phyloP scores from a whole-genome alignment of 2,329 filamentous ascomycete genomes.

The Xylaria sp. region DNA sequence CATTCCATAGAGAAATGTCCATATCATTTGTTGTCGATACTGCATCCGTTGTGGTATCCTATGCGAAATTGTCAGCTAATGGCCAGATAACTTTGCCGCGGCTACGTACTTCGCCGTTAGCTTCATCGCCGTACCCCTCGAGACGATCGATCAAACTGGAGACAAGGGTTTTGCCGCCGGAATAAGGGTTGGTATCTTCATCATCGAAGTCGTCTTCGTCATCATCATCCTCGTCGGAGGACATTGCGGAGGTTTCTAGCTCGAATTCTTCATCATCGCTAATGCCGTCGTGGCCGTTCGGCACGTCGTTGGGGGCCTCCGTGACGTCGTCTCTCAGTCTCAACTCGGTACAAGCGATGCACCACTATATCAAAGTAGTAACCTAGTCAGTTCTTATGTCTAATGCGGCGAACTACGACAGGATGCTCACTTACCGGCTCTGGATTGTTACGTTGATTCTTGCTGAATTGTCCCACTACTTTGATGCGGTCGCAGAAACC shows the following conservation, averaged over 20 bases:
- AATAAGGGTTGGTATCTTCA: slow-evolving; percentile 13
- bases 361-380: slow-evolving; percentile 48
- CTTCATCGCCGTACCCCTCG: slow-evolving; percentile 15
- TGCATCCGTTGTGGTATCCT: slow-evolving; percentile 20
- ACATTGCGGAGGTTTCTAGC: not conserved
- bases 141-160: slow-evolving; percentile 22
- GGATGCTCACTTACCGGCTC: slow-evolving; percentile 44
- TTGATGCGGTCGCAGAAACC: slow-evolving; percentile 50
- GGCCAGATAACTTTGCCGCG: not conserved
- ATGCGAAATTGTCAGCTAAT: slow-evolving; percentile 14
- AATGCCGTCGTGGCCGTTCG: slow-evolving; percentile 21
- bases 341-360: slow-evolving; percentile 50
- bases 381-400: slow-evolving; percentile 23
- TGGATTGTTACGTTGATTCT: slow-evolving; percentile 46
- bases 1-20: slow-evolving; percentile 11
- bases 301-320: slow-evolving; percentile 42
- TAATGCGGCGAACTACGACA: not conserved
- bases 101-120: slow-evolving; percentile 19
- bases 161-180: not conserved
- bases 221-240: slow-evolving; percentile 11
- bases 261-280: not conserved
- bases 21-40: slow-evolving; percentile 1
- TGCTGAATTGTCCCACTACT: slow-evolving; percentile 49
- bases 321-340: slow-evolving; percentile 41
- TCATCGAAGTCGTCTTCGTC: slow-evolving; percentile 18